Evolutionary conservation across 2,329 filamentous ascomycete species (phyloP).

Genomic region (Orbilia blumenaviensis): DNA sequence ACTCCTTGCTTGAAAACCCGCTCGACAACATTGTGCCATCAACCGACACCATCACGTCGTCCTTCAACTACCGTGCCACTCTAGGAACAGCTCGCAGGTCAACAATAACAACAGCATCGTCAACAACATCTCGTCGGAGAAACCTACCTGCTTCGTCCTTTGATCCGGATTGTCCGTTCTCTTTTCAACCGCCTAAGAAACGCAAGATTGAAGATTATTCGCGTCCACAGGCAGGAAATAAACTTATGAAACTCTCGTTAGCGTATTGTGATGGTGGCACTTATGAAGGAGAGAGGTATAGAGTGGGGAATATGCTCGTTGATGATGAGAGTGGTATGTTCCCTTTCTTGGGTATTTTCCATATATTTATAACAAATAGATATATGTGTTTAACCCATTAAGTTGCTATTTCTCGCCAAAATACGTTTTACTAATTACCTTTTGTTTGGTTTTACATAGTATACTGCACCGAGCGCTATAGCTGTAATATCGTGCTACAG

Average conservation of each 20-base stretch:
- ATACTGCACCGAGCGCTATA: slow-evolving; percentile 49
- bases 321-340: slow-evolving; percentile 42
- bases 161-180: slow-evolving; percentile 41
- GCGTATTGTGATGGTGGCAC: slow-evolving; percentile 49
- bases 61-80: not conserved
- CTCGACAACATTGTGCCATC: not conserved
- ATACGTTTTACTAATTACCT: slow-evolving; percentile 1
- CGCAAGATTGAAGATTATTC: slow-evolving; percentile 46
- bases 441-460: slow-evolving; percentile 4
- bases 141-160: slow-evolving; percentile 36
- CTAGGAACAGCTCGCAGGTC: not conserved
- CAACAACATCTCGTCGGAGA: slow-evolving; percentile 22
- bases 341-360: not conserved
- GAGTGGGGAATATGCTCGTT: slow-evolving; percentile 37
- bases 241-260: slow-evolving; percentile 17
- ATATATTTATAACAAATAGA: too few species aligned
- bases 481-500: slow-evolving; percentile 48
- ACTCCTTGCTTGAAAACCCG: slow-evolving; percentile 17
- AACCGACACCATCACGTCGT: slow-evolving; percentile 10
- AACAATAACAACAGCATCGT: not conserved
- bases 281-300: slow-evolving; percentile 34
- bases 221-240: slow-evolving; percentile 30
- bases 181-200: slow-evolving; percentile 44
- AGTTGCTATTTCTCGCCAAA: too few species aligned
- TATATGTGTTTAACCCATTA: too few species aligned